These are phyloP conservation scores for Coemansia sp. DNA, from an alignment of 192 early-diverging fungal species.

Conservation along the genomic window DNA sequence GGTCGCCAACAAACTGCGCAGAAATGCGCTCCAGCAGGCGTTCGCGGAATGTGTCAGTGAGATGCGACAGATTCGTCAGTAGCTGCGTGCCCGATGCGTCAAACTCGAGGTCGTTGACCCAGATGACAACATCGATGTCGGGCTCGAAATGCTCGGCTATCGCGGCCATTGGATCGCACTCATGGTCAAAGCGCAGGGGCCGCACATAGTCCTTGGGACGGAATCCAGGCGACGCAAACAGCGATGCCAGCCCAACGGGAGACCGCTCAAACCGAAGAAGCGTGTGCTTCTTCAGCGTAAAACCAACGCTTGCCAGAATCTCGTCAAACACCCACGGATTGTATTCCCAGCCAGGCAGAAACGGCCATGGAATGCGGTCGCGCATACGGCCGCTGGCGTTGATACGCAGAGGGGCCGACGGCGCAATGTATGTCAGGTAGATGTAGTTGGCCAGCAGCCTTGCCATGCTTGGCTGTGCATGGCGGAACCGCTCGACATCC, in stretches of 20 bases:
- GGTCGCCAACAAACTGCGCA: constrained; percentile 47
- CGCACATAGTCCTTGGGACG: constrained; percentile 22
- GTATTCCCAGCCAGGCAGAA: constrained; percentile 57
- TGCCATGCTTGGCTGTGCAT: constrained; percentile 52
- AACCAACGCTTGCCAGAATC: constrained; percentile 74
- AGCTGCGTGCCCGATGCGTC: constrained; percentile 19
- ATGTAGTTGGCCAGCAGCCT: constrained; percentile 68
- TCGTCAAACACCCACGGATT: constrained; percentile 79
- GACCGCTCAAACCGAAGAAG: constrained; percentile 71
- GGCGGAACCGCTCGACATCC: constrained; percentile 78
- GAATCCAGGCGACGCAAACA: constrained; percentile 24
- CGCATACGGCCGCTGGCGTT: constrained; percentile 72
- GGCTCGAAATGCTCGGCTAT: constrained; percentile 45
- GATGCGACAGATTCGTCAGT: constrained; percentile 23
- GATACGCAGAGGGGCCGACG: constrained; percentile 66
- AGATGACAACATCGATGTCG: constrained; percentile 54
- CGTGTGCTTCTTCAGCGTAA: constrained; percentile 72
- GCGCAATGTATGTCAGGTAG: constrained; percentile 73
- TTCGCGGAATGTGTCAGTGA: constrained; percentile 42
- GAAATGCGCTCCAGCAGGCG: constrained; percentile 45
- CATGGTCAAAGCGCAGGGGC: constrained; percentile 33
- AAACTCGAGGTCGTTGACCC: constrained; percentile 55
- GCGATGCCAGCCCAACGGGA: constrained; percentile 40
- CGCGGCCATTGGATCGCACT: constrained; percentile 43
- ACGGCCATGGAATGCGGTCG: constrained; percentile 72